Base-by-base conservation (phyloP, 2,329 filamentous ascomycete species). In the Sporothrix pallida region DNA sequence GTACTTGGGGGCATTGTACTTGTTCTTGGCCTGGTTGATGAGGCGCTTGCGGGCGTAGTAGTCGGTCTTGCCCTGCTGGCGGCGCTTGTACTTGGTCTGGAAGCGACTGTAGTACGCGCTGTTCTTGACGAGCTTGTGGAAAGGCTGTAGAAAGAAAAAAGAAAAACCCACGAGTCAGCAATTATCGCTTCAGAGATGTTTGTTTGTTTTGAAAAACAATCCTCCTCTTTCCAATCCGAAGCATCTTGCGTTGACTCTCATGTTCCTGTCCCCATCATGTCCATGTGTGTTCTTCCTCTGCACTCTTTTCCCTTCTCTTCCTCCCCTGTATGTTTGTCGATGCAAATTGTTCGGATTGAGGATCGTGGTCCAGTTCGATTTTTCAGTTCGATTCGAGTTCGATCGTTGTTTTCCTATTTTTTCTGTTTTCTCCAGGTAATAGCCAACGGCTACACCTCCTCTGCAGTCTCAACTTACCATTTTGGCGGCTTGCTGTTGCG, bases 21-120 rank as follows among this genome's bases (percentile, higher is more conserved):
- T 99, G 94, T 99, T 99, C 94, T 98, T 99, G 88, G 96, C 96
- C 91, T 99, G 96, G 89, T 94, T 95, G 90, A 98, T 96, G 86
- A 99, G 90, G 83, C 96, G 93, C 93, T 98, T 98, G 86, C 96
- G 95, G 84, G 96, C 96, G 86, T 98, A 98, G 94, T 99, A 99
- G 86, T 99, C 96, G 88, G 96, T 99, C 93, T 99, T 99, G 84
- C 96, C 96, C 83, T 92, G 84, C 80, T 93, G 91, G 87, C 96
- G 92, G 85, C 96, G 95, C 90, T 94, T 96, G 93, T 98, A 99
- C 92, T 99, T 99, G 84, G 96, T 98, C 90, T 99, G 96, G 91
- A 93, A 99, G 87, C 96, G 94, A 86, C 95, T 97, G 84, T 73
- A 98, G 94, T 98, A 99, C 84, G 96, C 93, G 87, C 92, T 94